These are phyloP conservation scores for Ceratorhiza oryzae-sativae DNA, from an alignment of 1,284 basidiomycete genomes.

Conservation along the genomic window DNA sequence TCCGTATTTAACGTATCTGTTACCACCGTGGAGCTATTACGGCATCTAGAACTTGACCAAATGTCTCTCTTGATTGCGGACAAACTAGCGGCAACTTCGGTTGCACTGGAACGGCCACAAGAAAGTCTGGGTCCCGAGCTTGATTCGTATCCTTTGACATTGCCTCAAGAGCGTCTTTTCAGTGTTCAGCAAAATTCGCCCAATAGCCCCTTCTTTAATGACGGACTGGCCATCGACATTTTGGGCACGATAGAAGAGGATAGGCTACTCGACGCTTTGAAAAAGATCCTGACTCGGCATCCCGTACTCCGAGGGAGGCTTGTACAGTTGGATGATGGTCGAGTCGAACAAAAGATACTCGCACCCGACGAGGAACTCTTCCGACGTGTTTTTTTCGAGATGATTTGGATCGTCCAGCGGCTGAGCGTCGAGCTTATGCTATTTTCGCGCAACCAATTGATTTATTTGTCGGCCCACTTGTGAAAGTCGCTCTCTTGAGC, in stretches of 20 bases:
- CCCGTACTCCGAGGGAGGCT: neutral
- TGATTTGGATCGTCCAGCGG: neutral
- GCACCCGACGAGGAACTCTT: neutral
- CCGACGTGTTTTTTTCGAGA: neutral
- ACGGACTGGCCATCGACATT: slow-evolving; percentile 4
- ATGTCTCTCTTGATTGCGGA: neutral
- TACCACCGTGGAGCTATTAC: neutral
- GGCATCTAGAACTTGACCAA: neutral
- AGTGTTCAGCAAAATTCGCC: neutral
- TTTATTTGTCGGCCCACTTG: neutral
- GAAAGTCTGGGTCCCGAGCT: neutral
- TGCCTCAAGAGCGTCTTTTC: neutral
- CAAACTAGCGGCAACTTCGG: no score
- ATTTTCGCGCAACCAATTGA: neutral
- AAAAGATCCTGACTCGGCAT: neutral
- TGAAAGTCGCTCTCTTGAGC: neutral
- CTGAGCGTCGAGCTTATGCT: neutral
- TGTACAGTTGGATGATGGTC: neutral
- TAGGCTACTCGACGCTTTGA: neutral
- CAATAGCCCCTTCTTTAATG: neutral
- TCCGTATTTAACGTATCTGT: neutral
- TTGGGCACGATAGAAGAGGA: neutral
- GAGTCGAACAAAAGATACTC: neutral
- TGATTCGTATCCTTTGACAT: neutral
- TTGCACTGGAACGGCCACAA: neutral